Conservation (phyloP, 352 stramenopile genomes). For the Phytophthora europaea region DNA sequence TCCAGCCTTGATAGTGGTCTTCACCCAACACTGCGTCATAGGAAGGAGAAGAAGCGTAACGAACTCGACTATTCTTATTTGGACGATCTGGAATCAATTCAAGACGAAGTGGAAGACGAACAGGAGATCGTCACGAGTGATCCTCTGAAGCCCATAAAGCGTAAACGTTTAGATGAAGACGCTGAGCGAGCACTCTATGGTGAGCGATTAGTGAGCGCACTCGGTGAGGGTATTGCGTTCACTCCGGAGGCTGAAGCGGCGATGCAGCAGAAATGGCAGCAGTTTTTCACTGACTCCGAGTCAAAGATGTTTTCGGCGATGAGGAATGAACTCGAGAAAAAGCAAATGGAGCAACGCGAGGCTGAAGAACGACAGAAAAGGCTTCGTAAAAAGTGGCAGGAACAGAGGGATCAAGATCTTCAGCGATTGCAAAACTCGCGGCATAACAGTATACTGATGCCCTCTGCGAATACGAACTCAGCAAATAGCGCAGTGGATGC, state of each 20-base stretch:
- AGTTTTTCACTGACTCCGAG: slow-evolving; percentile 68
- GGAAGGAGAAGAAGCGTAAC: background rate
- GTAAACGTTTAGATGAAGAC: slow-evolving; percentile 41
- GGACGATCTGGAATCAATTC: slow-evolving; percentile 15
- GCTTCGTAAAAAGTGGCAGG: slow-evolving; percentile 71
- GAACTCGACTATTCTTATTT: slow-evolving; percentile 4
- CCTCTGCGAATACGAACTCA: slow-evolving; percentile 3
- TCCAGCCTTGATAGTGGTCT: slow-evolving; percentile 14
- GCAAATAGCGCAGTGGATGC: slow-evolving; percentile 17
- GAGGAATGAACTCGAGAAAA: slow-evolving; percentile 53
- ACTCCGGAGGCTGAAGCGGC: slow-evolving; percentile 53
- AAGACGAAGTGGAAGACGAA: slow-evolving; percentile 19
- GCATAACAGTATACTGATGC: slow-evolving; percentile 9
- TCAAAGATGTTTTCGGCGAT: slow-evolving; percentile 64
- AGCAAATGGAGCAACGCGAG: slow-evolving; percentile 50
- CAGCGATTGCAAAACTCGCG: slow-evolving; percentile 48
- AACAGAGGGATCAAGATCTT: slow-evolving; percentile 63
- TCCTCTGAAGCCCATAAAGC: slow-evolving; percentile 6
- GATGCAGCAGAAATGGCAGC: slow-evolving; percentile 69
- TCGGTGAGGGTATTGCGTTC: slow-evolving; percentile 65
- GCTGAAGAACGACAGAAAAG: slow-evolving; percentile 61
- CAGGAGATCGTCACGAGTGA: background rate
- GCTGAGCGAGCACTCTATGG: slow-evolving; percentile 57
- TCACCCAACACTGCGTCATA: slow-evolving; percentile 2
- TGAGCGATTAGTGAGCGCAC: slow-evolving; percentile 30